phyloP scores from a whole-genome alignment of 192 early-diverging fungal species.

The Podila clonocystis region DNA sequence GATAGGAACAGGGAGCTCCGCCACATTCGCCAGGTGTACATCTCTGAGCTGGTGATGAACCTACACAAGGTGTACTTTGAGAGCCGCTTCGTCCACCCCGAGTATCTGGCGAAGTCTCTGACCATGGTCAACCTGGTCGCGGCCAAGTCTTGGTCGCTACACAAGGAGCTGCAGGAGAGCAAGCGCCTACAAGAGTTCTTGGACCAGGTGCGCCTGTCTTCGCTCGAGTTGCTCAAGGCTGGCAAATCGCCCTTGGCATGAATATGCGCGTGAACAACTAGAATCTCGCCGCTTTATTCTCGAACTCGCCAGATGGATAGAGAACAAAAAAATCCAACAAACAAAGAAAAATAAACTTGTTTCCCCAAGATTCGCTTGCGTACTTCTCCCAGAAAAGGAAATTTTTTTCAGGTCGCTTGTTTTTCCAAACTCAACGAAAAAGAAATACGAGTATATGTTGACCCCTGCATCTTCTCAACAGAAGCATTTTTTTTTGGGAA shows the following conservation, averaged over 20 bases:
- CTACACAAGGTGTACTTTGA: slow-evolving; percentile 76
- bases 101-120: slow-evolving; percentile 52
- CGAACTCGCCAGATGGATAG: not conserved
- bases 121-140: slow-evolving; percentile 67
- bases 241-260: slow-evolving; percentile 22
- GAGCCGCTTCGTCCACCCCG: slow-evolving; percentile 62
- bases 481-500: too few relatives aligned
- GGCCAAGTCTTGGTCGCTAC: slow-evolving; percentile 57
- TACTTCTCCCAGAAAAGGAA: not conserved
- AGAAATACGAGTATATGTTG: too few relatives aligned
- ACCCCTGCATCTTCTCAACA: too few relatives aligned
- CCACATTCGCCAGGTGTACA: slow-evolving; percentile 61
- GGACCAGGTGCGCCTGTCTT: slow-evolving; percentile 58
- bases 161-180: slow-evolving; percentile 54
- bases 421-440: not conserved
- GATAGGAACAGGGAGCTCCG: slow-evolving; percentile 51
- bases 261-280: too few relatives aligned
- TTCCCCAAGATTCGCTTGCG: too few relatives aligned
- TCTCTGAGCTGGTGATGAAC: slow-evolving; percentile 75
- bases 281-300: slow-evolving; percentile 9
- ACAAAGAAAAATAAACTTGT: not conserved
- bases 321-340: not conserved
- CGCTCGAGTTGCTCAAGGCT: slow-evolving; percentile 29
- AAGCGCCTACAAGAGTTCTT: slow-evolving; percentile 59
- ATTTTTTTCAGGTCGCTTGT: not conserved